phyloP scores from a whole-genome alignment of 306 rosid species.

The Abrus precatorius region DNA sequence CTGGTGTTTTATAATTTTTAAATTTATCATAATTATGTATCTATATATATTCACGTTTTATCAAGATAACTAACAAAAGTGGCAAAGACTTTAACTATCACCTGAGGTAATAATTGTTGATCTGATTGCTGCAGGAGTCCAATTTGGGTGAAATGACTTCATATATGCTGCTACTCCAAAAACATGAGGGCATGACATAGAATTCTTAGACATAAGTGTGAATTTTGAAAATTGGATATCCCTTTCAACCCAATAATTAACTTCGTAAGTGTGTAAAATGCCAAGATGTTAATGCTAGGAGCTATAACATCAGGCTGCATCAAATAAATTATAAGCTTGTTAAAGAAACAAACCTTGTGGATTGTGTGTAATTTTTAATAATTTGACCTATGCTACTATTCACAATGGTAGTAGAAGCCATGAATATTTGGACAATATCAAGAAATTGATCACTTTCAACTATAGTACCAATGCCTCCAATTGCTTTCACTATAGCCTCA shows the following conservation, averaged over 20 bases:
- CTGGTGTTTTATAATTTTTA: too few species aligned
- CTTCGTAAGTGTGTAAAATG: slow-evolving; percentile 72
- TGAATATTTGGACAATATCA: slow-evolving; percentile 73
- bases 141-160: slow-evolving; percentile 84
- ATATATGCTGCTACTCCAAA: slow-evolving; percentile 91
- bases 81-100: slow-evolving; percentile 22
- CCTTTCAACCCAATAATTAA: slow-evolving; percentile 77
- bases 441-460: slow-evolving; percentile 57
- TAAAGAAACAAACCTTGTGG: slow-evolving; percentile 64
- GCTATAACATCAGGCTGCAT: slow-evolving; percentile 92
- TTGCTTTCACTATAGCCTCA: slow-evolving; percentile 68
- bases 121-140: slow-evolving; percentile 85
- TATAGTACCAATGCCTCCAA: slow-evolving; percentile 79
- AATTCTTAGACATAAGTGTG: slow-evolving; percentile 88
- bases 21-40: too few species aligned
- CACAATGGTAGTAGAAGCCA: slow-evolving; percentile 79
- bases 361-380: slow-evolving; percentile 61
- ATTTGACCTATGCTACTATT: slow-evolving; percentile 55
- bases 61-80: background rate
- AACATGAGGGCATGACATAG: slow-evolving; percentile 96
- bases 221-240: slow-evolving; percentile 81
- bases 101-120: slow-evolving; percentile 90
- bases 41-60: too few species aligned
- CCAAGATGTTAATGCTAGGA: slow-evolving; percentile 84
- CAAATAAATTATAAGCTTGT: slow-evolving; percentile 5